Evolutionary conservation across 1,284 basidiomycete genomes (phyloP).

Genomic region (Ustilago xerochloae): DNA sequence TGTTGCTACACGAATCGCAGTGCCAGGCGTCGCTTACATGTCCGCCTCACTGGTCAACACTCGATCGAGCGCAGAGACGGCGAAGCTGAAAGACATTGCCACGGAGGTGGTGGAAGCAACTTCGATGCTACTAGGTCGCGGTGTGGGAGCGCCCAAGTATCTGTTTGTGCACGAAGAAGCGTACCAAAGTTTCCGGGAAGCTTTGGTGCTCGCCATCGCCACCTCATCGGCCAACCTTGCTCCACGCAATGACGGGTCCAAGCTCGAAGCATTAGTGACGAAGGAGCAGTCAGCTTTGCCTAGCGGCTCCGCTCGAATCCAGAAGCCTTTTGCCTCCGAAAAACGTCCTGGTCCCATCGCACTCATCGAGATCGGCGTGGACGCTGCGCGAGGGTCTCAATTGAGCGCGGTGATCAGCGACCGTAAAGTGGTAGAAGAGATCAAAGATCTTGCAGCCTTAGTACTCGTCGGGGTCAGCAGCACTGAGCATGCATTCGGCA

Average conservation of each 20-base stretch:
- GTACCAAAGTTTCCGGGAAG: constrained; percentile 4
- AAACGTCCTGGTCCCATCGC: constrained; percentile 8
- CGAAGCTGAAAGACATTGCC: constrained; percentile 7
- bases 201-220: constrained; percentile 10
- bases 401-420: constrained; percentile 16
- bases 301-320: constrained; percentile 6
- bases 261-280: constrained; percentile 5
- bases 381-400: constrained; percentile 5
- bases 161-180: constrained; percentile 21
- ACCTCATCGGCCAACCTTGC: constrained; percentile 11
- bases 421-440: neutral
- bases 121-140: constrained; percentile 1
- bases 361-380: constrained; percentile 12
- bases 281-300: neutral
- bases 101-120: constrained; percentile 13
- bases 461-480: constrained; percentile 21
- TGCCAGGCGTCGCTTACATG: too few relatives aligned
- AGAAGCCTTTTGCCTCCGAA: constrained; percentile 21
- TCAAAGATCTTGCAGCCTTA: constrained; percentile 12
- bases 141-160: constrained; percentile 19
- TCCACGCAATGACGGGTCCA: constrained; percentile 10
- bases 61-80: too few relatives aligned
- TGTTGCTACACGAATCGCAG: too few relatives aligned
- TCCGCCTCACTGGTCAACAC: too few relatives aligned
- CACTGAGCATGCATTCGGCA: constrained; percentile 19